Conservation (phyloP, 2,329 filamentous ascomycete species). For the Cadophora malorum region DNA sequence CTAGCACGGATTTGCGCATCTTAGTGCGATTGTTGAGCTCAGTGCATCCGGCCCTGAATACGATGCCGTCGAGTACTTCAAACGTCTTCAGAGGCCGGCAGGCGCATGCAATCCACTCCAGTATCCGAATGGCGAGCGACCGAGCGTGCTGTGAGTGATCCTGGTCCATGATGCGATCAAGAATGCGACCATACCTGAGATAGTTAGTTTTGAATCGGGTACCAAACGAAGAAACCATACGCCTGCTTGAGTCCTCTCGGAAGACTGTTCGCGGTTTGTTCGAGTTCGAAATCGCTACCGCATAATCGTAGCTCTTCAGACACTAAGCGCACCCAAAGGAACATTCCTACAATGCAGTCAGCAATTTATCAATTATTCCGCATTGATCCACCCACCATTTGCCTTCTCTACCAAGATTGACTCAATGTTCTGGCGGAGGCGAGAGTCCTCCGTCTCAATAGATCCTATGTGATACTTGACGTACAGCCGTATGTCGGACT, state of each 20-base stretch:
- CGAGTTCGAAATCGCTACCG: not conserved
- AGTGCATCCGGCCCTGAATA: not conserved
- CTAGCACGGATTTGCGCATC: not conserved
- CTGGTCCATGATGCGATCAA: not conserved
- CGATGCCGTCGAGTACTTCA: not conserved
- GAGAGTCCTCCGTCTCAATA: not conserved
- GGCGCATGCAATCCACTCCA: not conserved
- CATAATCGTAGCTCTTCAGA: not conserved
- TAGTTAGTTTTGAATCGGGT: not conserved
- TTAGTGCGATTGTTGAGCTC: not conserved
- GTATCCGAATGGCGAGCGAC: not conserved
- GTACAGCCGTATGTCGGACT: not conserved
- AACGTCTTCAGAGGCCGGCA: not conserved
- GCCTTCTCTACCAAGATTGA: conserved; percentile 3
- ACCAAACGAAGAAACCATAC: not conserved
- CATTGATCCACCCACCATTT: not conserved
- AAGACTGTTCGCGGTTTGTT: not conserved
- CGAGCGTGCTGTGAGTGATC: not conserved
- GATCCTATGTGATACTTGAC: not conserved
- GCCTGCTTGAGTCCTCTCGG: not conserved
- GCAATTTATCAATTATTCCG: too few species aligned
- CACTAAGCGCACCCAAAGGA: not conserved
- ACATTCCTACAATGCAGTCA: not conserved
- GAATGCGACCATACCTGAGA: not conserved
- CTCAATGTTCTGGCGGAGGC: not conserved